Evolutionary conservation across 1,284 basidiomycete genomes (phyloP).

Genomic region (Cutaneotrichosporon sp.): DNA sequence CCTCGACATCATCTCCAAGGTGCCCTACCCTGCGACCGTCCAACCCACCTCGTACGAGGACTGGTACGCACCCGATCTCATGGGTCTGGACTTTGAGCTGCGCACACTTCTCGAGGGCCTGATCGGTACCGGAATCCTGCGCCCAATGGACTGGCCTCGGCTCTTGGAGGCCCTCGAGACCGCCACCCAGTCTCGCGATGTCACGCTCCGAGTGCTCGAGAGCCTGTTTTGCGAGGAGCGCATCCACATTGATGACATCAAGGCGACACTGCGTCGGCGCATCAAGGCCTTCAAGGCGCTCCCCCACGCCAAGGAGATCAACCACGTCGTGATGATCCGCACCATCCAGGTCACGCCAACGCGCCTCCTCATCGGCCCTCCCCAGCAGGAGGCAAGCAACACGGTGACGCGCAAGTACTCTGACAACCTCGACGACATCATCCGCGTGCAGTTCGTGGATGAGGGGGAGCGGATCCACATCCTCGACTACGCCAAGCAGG

Average conservation of each 20-base stretch:
- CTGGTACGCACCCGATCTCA: conserved; percentile 30
- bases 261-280: neutral
- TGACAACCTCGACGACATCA: conserved; percentile 45
- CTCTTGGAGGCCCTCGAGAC: conserved; percentile 30
- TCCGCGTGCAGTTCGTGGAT: conserved; percentile 52
- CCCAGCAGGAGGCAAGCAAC: conserved; percentile 51
- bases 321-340: conserved; percentile 47
- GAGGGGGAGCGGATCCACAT: conserved; percentile 50
- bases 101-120: conserved; percentile 50
- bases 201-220: conserved; percentile 45
- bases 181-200: conserved; percentile 12
- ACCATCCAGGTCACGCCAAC: conserved; percentile 52
- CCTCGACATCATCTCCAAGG: neutral
- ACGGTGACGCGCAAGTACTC: conserved; percentile 46
- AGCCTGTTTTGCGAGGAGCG: conserved; percentile 47
- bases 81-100: conserved; percentile 33
- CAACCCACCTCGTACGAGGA: neutral
- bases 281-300: neutral
- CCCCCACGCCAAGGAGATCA: conserved; percentile 6
- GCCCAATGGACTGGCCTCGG: conserved; percentile 31
- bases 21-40: neutral
- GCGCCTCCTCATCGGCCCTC: conserved; percentile 48
- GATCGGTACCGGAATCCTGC: conserved; percentile 46
- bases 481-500: conserved; percentile 38
- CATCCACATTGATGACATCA: conserved; percentile 39